Evolutionary conservation across 2,329 filamentous ascomycete genomes (phyloP).

Genomic region (Microascus cirrosus): DNA sequence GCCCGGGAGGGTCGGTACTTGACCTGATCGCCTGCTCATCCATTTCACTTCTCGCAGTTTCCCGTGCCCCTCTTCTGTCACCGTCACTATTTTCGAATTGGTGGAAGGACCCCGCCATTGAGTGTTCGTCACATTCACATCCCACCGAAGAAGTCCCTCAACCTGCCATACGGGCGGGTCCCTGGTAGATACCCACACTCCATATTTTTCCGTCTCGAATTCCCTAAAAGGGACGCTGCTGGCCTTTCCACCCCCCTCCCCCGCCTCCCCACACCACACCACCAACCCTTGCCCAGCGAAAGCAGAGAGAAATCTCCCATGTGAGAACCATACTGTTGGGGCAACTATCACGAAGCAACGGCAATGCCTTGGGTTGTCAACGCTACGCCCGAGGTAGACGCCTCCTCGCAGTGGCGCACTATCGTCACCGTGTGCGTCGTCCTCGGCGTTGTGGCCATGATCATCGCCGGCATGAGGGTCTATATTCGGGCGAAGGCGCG

Average conservation of each 20-base stretch:
- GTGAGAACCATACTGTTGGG: background rate
- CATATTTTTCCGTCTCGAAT: too few relatives aligned
- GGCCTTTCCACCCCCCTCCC: too few relatives aligned
- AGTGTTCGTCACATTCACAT: too few relatives aligned
- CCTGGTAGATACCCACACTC: too few relatives aligned
- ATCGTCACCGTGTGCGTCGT: conserved; percentile 37
- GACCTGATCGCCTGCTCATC: background rate
- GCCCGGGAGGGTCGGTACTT: too few relatives aligned
- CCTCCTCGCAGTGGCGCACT: conserved; percentile 31
- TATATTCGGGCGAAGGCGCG: conserved; percentile 27
- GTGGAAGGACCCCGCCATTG: background rate
- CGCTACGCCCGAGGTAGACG: conserved; percentile 32
- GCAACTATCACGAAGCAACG: background rate
- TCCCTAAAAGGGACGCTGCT: too few relatives aligned
- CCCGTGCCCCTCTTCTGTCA: background rate
- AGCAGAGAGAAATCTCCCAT: background rate
- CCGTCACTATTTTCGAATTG: background rate
- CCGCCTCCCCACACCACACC: background rate
- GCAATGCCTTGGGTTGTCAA: conserved; percentile 40
- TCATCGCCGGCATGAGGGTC: conserved; percentile 27
- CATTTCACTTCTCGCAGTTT: background rate
- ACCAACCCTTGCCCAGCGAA: background rate
- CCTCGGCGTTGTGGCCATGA: conserved; percentile 29
- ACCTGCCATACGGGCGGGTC: too few relatives aligned
- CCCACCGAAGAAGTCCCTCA: too few relatives aligned